These are phyloP conservation scores for Sistotremastrum suecicum DNA, from an alignment of 768 basidiomycete species.

Conservation along the genomic window DNA sequence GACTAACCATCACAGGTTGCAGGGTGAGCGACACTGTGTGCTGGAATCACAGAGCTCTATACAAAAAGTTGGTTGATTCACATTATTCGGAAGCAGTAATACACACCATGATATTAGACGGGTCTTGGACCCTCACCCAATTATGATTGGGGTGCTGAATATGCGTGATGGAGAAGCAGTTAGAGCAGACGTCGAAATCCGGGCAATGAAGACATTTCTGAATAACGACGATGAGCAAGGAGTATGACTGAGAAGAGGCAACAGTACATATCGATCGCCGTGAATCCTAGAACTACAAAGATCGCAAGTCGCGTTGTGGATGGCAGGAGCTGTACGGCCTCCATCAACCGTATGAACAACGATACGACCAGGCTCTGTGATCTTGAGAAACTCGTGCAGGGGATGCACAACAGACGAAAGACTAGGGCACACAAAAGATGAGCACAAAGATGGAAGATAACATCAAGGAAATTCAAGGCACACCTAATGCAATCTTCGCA, in stretches of 20 bases:
- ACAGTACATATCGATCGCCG: constrained; percentile 54
- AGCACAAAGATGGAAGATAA: not conserved
- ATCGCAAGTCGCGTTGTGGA: constrained; percentile 60
- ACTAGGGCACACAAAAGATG: too few species aligned
- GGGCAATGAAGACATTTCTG: constrained; percentile 74
- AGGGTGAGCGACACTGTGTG: constrained; percentile 23
- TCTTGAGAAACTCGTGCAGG: constrained; percentile 59
- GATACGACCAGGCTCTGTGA: constrained; percentile 49
- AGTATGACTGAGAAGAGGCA: not conserved
- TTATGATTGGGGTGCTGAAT: constrained; percentile 68
- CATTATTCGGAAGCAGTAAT: not conserved
- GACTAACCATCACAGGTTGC: constrained; percentile 42
- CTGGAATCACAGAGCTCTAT: too few species aligned
- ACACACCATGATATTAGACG: constrained; percentile 45
- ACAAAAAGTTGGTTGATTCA: not conserved
- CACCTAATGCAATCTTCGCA: constrained; percentile 42
- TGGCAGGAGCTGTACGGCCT: constrained; percentile 12
- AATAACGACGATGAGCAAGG: not conserved
- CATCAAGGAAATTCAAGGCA: constrained; percentile 25
- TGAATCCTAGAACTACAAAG: constrained; percentile 58
- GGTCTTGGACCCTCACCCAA: constrained; percentile 48
- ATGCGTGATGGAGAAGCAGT: constrained; percentile 57
- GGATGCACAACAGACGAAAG: constrained; percentile 27
- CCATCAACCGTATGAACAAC: constrained; percentile 41
- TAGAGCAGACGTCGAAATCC: constrained; percentile 67